Evolutionary conservation across 768 basidiomycete species (phyloP).

Genomic region (Tricholoma hemisulphureum): DNA sequence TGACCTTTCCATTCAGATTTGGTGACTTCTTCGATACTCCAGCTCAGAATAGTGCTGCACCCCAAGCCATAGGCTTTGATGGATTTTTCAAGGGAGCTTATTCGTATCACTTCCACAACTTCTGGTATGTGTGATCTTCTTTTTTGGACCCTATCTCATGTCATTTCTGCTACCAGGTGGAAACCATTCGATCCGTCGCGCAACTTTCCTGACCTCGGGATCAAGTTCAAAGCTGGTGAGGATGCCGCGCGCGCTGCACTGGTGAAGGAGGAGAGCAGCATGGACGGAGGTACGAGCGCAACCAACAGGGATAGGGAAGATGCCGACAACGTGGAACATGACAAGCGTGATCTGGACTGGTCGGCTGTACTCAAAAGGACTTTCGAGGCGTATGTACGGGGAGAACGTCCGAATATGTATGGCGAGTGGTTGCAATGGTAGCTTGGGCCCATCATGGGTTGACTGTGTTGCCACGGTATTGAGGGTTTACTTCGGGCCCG

Average conservation of each 20-base stretch:
- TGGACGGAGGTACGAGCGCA: constrained; percentile 17
- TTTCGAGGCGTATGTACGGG: constrained; percentile 87
- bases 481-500: neutral
- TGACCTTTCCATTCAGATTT: constrained; percentile 49
- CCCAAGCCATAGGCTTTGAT: constrained; percentile 80
- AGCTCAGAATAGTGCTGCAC: constrained; percentile 64
- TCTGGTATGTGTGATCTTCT: constrained; percentile 52
- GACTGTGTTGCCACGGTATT: neutral
- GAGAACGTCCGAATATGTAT: constrained; percentile 91
- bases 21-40: constrained; percentile 82
- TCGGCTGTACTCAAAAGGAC: constrained; percentile 87
- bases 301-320: constrained; percentile 17
- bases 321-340: constrained; percentile 45
- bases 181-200: constrained; percentile 84
- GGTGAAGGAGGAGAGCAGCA: constrained; percentile 19
- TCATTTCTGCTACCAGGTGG: constrained; percentile 60
- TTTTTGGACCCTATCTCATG: neutral
- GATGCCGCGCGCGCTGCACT: constrained; percentile 51
- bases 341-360: constrained; percentile 84
- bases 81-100: constrained; percentile 93
- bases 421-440: constrained; percentile 66
- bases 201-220: constrained; percentile 89
- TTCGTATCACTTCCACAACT: constrained; percentile 94
- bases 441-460: neutral
- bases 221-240: constrained; percentile 74